These are phyloP conservation scores for Euphorbia tirucalli DNA, from an alignment of 345 rosid species.

Conservation along the genomic window DNA sequence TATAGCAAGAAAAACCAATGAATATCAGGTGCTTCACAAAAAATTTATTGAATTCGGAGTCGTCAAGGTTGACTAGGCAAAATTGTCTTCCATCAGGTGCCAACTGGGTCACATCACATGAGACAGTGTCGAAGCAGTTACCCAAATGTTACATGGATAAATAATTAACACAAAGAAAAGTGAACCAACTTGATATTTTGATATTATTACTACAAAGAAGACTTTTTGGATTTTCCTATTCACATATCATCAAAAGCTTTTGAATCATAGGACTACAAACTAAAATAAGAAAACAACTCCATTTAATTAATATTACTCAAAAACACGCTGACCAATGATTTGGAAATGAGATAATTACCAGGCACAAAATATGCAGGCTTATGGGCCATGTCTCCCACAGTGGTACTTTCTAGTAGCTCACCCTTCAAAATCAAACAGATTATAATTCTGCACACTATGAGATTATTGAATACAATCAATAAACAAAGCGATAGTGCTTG, in stretches of 20 bases:
- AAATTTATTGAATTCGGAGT: background rate
- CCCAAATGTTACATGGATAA: background rate
- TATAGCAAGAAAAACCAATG: background rate
- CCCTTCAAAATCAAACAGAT: slow-evolving; percentile 86
- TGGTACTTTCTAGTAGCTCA: slow-evolving; percentile 75
- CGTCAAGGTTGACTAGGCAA: background rate
- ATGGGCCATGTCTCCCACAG: slow-evolving; percentile 92
- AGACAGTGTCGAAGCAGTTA: background rate
- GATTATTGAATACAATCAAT: slow-evolving; percentile 34
- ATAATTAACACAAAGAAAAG: background rate
- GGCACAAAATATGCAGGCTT: slow-evolving; percentile 98
- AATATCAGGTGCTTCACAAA: background rate
- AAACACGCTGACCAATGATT: background rate
- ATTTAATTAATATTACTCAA: background rate
- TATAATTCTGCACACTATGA: slow-evolving; percentile 44
- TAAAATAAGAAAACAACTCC: background rate
- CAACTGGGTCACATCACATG: no score
- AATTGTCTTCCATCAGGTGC: slow-evolving; percentile 9
- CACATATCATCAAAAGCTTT: no score
- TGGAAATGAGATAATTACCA: slow-evolving; percentile 45
- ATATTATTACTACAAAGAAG: no score
- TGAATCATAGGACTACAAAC: background rate
- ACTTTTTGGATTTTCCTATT: no score
- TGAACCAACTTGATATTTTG: no score
- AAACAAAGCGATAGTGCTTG: slow-evolving; percentile 22